Percentiles rank a stretch among this genome's conserved stretches.
These are phyloP conservation scores for Pseudocercospora vitis DNA, from an alignment of 2,329 filamentous ascomycete species.

Conservation along the genomic window DNA sequence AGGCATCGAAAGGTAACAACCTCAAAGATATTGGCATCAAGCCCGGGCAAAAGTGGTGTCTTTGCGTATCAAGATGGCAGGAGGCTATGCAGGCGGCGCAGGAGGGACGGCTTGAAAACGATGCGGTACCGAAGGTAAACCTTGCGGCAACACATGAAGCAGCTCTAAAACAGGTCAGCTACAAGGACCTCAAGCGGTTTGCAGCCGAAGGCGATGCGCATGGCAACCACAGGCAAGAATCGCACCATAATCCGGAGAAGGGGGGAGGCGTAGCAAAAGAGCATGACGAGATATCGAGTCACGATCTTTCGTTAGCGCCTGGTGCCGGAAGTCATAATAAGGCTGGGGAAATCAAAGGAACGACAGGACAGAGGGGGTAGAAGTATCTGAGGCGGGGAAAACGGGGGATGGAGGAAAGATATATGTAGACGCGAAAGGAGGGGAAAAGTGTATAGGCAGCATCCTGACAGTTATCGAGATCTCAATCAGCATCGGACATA, in stretches of 20 bases:
- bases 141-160: constrained; percentile 22
- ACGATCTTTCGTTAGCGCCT: constrained; percentile 20
- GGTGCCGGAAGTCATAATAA: constrained; percentile 16
- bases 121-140: constrained; percentile 21
- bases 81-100: constrained; percentile 19
- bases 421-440: too few species aligned
- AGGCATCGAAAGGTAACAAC: constrained; percentile 12
- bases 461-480: too few species aligned
- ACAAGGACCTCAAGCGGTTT: constrained; percentile 24
- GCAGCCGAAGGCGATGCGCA: constrained; percentile 24
- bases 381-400: too few species aligned
- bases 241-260: constrained; percentile 19
- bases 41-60: constrained; percentile 19
- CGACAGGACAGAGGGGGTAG: constrained; percentile 17
- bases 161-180: constrained; percentile 19
- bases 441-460: too few species aligned
- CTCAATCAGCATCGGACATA: too few species aligned
- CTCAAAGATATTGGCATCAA: constrained; percentile 12
- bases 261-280: constrained; percentile 20
- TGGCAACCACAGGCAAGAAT: constrained; percentile 19
- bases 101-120: constrained; percentile 19
- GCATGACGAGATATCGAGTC: constrained; percentile 23
- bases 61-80: constrained; percentile 19
- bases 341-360: constrained; percentile 11
- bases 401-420: not conserved